Conservation (phyloP, 2,329 filamentous ascomycete species). For the Xylaria sp. region DNA sequence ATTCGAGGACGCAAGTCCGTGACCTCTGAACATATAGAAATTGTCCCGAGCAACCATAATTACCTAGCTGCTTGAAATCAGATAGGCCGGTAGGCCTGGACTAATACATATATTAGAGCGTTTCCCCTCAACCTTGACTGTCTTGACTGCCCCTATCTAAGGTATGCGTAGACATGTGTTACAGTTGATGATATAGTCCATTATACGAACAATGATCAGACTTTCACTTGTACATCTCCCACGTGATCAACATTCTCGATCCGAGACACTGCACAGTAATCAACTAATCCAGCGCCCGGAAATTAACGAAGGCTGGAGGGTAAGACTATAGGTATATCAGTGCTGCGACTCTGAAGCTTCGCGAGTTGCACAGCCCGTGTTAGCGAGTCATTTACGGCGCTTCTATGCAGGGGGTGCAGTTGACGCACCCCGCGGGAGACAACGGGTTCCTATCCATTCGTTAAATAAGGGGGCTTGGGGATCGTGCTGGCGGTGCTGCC, state of each 20-base stretch:
- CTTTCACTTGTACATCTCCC: background rate
- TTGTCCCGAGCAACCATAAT: background rate
- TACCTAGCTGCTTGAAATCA: background rate
- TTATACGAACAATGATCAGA: no score
- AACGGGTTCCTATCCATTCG: background rate
- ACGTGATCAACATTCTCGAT: slow-evolving; percentile 15
- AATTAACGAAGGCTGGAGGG: background rate
- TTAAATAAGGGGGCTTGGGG: slow-evolving; percentile 5
- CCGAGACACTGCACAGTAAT: background rate
- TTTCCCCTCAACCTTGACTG: no score
- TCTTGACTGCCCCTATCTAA: no score
- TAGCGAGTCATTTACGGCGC: slow-evolving; percentile 14
- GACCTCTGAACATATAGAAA: background rate
- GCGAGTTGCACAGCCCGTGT: background rate
- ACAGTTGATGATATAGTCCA: no score
- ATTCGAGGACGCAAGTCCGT: background rate
- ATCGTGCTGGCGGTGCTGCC: no score
- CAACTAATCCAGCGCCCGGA: background rate
- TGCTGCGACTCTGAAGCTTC: background rate
- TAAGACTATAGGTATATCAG: background rate
- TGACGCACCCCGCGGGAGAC: slow-evolving; percentile 12
- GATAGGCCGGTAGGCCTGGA: no score
- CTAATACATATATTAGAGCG: no score
- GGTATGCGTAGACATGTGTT: background rate
- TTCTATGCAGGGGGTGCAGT: slow-evolving; percentile 24